Base-by-base conservation (phyloP, 345 rosid species). In the Brassica incana region DNA sequence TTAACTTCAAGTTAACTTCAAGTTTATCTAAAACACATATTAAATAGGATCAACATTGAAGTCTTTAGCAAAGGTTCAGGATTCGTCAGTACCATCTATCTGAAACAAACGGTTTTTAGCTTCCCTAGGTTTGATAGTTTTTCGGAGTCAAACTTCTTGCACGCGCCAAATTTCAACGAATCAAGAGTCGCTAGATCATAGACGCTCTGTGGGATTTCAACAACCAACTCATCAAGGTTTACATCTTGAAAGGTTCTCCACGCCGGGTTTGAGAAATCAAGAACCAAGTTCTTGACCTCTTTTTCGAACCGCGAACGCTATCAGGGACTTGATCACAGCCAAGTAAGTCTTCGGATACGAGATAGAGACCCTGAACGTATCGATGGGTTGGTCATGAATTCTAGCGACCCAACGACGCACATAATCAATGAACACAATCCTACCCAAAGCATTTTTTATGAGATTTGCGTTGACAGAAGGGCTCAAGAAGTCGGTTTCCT, bases 251-350 rank as follows among this genome's bases (percentile, higher is more conserved):
- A 9, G 1, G 2, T 73, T 7, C 56, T 50, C 89, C 83, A 83
- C 0, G 12, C 1, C 5, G 84, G 86, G 69, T 81, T 16, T 5
- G 87, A 82, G 65, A 91, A 87, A 71, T 87, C 88, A 8, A 88
- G 69, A 5, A 18, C 68, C 2, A 89, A 7, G 0, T 35, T 77
- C 62, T 65, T 84, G 8, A 80, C 85, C 0, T 23, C 70, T 10
- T 3, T 8, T 72, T 0, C 74, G 58, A 3, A 58, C 9, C 1
- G 85, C 83, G 7, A 83, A 88, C 8, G 16, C 6, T n/a, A 87
- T 54, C 27, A 80, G 45, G 2, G 2, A 11, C 0, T 76, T 3
- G 6, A 8, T 83, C 73, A 0, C 0, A 1, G 2, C 0, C 6
- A 5, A 2, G 15, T 77, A 87, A 4, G 38, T 14, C 9, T 1